phyloP scores from a whole-genome alignment of 257 asterid genomes.

The Solanum sitiens region DNA sequence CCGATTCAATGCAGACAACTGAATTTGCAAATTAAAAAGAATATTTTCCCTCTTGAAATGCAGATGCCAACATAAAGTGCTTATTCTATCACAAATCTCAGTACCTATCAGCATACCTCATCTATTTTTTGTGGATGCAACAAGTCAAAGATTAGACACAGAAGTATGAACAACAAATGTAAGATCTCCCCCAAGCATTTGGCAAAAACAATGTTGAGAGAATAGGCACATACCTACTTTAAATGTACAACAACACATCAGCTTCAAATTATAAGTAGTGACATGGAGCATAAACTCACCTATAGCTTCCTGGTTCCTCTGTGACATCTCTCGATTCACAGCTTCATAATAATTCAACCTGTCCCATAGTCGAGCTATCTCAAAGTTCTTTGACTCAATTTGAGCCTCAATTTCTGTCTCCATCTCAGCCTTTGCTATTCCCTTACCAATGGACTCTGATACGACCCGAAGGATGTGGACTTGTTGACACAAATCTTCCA shows the following conservation, averaged over 20 bases:
- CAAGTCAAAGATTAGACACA: not conserved
- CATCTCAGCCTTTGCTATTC: slow-evolving; percentile 78
- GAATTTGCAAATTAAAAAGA: not conserved
- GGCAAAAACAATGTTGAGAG: not conserved
- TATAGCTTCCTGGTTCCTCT: slow-evolving; percentile 86
- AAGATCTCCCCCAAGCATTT: not conserved
- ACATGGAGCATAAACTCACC: slow-evolving; percentile 40
- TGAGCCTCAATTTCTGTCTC: slow-evolving; percentile 84
- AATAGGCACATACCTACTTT: not conserved
- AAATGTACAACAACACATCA: not conserved
- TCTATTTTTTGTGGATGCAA: not conserved
- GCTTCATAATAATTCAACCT: slow-evolving; percentile 83
- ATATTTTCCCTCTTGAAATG: not conserved
- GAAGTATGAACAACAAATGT: not conserved
- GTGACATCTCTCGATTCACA: slow-evolving; percentile 95
- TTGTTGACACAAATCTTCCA: slow-evolving; percentile 51
- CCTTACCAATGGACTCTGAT: slow-evolving; percentile 78
- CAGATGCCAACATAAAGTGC: not conserved
- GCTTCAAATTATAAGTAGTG: not conserved
- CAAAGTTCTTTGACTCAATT: slow-evolving; percentile 59
- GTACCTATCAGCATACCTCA: not conserved
- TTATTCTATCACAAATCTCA: not conserved
- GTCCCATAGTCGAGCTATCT: slow-evolving; percentile 78
- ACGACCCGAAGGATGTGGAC: slow-evolving; percentile 55
- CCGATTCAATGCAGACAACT: not conserved